Percentiles rank a stretch among this genome's conserved stretches.
Conservation (phyloP, 2,329 filamentous ascomycete genomes). For the Trichoderma koningiopsis region DNA sequence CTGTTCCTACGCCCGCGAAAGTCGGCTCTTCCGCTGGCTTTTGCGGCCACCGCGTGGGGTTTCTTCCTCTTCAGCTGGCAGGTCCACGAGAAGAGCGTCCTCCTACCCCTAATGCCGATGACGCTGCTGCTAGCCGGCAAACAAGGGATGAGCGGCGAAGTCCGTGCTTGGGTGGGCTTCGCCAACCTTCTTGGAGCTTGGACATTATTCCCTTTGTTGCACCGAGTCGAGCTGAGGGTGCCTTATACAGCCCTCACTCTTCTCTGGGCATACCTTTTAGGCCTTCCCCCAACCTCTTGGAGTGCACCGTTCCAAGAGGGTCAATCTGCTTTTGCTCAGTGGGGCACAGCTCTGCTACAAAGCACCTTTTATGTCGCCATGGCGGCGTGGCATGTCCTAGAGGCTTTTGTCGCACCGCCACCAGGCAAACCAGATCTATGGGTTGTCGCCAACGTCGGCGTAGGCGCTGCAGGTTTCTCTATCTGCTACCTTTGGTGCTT, state of each 20-base stretch:
- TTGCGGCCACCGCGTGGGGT: constrained; percentile 87
- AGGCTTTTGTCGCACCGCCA: constrained; percentile 70
- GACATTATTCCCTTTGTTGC: constrained; percentile 91
- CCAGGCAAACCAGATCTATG: constrained; percentile 85
- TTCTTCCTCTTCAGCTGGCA: constrained; percentile 99
- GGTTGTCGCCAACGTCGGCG: constrained; percentile 85
- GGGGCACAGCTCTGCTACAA: constrained; percentile 71
- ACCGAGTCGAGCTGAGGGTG: constrained; percentile 78
- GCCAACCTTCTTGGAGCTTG: constrained; percentile 86
- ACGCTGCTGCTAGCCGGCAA: constrained; percentile 80
- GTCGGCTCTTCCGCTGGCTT: constrained; percentile 74
- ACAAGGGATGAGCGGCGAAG: constrained; percentile 73
- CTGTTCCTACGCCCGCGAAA: constrained; percentile 79
- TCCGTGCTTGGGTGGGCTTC: constrained; percentile 91
- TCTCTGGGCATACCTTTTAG: constrained; percentile 89
- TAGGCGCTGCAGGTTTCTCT: constrained; percentile 83
- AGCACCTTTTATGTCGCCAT: constrained; percentile 75
- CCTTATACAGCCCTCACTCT: constrained; percentile 84
- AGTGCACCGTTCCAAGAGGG: constrained; percentile 65
- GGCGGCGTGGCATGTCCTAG: constrained; percentile 77
- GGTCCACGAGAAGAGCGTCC: constrained; percentile 96
- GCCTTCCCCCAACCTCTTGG: constrained; percentile 76
- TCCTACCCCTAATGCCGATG: constrained; percentile 91
- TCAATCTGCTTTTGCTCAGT: constrained; percentile 38
- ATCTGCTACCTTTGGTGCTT: constrained; percentile 92